A percentile compares a stretch with the other conserved stretches of the same genome.
phyloP scores from a whole-genome alignment of 805 yeast genomes.

The Schizosaccharomyces osmophilus region DNA sequence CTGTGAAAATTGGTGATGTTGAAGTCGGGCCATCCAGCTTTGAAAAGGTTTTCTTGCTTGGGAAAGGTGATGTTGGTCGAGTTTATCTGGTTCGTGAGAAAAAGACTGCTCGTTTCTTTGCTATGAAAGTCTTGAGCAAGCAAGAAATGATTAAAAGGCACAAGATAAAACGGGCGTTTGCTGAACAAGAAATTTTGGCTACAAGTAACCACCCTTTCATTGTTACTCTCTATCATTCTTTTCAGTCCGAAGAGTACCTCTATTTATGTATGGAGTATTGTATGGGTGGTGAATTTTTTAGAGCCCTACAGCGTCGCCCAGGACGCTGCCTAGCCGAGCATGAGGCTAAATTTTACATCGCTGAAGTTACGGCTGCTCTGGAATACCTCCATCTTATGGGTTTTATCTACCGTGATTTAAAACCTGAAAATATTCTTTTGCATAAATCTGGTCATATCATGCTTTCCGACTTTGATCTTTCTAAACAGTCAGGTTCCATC shows the following conservation, averaged over 20 bases:
- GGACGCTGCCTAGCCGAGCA: slow-evolving; percentile 64
- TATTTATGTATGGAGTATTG: slow-evolving; percentile 96
- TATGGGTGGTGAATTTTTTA: slow-evolving; percentile 95
- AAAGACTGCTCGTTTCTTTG: slow-evolving; percentile 47
- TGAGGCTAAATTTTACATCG: slow-evolving; percentile 83
- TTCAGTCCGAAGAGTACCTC: slow-evolving; percentile 76
- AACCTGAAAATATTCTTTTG: slow-evolving; percentile 81
- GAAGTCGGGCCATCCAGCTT: slow-evolving; percentile 72
- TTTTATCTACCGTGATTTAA: slow-evolving; percentile 81
- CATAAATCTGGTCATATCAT: slow-evolving; percentile 96
- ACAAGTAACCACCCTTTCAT: slow-evolving; percentile 93
- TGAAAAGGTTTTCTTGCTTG: slow-evolving; percentile 70
- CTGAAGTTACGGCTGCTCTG: slow-evolving; percentile 90
- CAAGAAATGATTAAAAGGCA: slow-evolving; percentile 87
- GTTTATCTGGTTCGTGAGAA: slow-evolving; percentile 80
- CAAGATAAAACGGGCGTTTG: slow-evolving; percentile 78
- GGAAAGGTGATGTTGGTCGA: slow-evolving; percentile 95
- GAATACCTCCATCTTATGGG: slow-evolving; percentile 94
- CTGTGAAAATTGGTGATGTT: slow-evolving; percentile 48
- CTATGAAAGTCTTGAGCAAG: slow-evolving; percentile 71
- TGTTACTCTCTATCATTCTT: slow-evolving; percentile 84
- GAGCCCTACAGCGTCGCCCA: slow-evolving; percentile 79
- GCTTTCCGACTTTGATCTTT: slow-evolving; percentile 87
- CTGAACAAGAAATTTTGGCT: slow-evolving; percentile 90
- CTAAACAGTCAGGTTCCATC: slow-evolving; percentile 60